Evolutionary conservation across 2,329 filamentous ascomycete species (phyloP).

Genomic region (Atkinsonella texensis): DNA sequence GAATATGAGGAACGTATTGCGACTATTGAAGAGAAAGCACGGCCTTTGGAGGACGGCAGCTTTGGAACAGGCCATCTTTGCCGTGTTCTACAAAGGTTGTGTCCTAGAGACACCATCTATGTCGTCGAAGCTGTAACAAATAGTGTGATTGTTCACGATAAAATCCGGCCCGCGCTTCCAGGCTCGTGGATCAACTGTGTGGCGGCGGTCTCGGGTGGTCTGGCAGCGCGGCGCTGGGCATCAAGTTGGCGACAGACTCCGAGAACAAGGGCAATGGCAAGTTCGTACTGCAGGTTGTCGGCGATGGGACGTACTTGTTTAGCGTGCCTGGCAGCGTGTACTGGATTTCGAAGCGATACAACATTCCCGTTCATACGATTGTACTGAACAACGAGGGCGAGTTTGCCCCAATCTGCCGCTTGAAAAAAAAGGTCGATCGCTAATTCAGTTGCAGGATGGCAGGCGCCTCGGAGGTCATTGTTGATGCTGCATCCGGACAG

Average conservation of each 20-base stretch:
- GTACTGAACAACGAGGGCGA: conserved; percentile 45
- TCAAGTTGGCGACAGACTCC: conserved; percentile 53
- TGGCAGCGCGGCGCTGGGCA: conserved; percentile 61
- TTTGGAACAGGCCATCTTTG: conserved; percentile 29
- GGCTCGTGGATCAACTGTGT: conserved; percentile 70
- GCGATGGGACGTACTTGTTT: conserved; percentile 46
- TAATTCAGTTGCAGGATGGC: conserved; percentile 34
- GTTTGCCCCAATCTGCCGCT: conserved; percentile 2
- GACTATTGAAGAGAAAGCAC: conserved; percentile 42
- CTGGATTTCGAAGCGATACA: conserved; percentile 43
- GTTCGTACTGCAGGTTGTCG: conserved; percentile 44
- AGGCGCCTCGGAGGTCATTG: conserved; percentile 44
- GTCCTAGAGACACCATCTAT: conserved; percentile 50
- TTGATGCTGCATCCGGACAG: conserved; percentile 47
- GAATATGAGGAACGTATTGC: conserved; percentile 47
- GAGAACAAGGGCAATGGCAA: conserved; percentile 32
- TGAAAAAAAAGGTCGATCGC: neutral
- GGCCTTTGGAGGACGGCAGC: conserved; percentile 46
- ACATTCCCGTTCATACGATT: conserved; percentile 41
- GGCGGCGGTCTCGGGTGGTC: conserved; percentile 74
- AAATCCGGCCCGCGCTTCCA: conserved; percentile 54
- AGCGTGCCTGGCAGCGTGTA: conserved; percentile 41
- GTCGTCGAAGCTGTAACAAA: conserved; percentile 71
- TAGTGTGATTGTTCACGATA: conserved; percentile 53
- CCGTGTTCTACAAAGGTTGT: conserved; percentile 18